Percentiles rank a stretch among this genome's conserved stretches.
Conservation (phyloP, 202 grass and related monocot species). For the Brachypodium distachyon region DNA sequence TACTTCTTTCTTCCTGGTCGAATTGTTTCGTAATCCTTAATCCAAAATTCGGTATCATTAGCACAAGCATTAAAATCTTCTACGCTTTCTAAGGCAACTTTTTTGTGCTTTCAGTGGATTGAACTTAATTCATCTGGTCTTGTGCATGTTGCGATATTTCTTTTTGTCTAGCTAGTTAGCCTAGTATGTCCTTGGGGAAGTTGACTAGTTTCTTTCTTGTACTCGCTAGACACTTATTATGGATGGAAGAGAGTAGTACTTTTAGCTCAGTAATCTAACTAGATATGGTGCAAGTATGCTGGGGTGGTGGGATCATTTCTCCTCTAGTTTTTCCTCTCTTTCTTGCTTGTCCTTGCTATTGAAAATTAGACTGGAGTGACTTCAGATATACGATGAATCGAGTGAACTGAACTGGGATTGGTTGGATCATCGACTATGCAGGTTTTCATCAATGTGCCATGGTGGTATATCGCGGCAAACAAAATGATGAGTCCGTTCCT, state of each 20-base stretch:
- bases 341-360: neutral
- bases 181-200: neutral
- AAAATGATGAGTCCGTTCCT: slow-evolving; percentile 88
- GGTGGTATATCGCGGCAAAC: slow-evolving; percentile 91
- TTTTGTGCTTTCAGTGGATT: neutral
- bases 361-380: neutral
- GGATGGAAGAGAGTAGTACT: too few species aligned
- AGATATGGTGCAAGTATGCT: too few species aligned
- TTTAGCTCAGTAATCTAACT: too few species aligned
- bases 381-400: neutral
- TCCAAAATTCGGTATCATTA: neutral
- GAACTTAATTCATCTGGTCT: neutral
- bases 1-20: neutral
- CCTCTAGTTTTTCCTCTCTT: neutral
- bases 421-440: slow-evolving; percentile 15
- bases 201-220: neutral
- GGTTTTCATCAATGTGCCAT: slow-evolving; percentile 98
- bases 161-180: too few species aligned
- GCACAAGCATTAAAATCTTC: neutral
- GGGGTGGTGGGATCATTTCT: too few species aligned
- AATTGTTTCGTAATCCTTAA: neutral
- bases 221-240: neutral
- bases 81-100: neutral
- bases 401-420: neutral
- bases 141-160: neutral